Evolutionary conservation across 805 yeast species (phyloP).

Genomic region (Metschnikowia corniflorae): DNA sequence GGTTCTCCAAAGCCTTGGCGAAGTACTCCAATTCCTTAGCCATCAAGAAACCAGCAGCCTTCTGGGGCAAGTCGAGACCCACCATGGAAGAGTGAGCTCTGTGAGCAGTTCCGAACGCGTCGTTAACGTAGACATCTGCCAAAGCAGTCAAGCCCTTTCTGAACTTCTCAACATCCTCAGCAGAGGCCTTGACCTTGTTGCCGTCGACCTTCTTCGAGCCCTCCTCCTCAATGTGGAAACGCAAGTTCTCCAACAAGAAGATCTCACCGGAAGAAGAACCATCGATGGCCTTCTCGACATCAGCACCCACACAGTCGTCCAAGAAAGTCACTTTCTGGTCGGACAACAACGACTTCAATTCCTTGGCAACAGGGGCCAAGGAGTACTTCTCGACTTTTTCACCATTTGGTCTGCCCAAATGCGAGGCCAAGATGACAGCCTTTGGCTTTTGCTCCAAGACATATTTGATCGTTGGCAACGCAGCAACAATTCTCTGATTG

Average conservation of each 20-base stretch:
- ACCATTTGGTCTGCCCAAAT: conserved; percentile 99
- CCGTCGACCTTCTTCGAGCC: conserved; percentile 88
- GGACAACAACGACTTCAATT: conserved; percentile 70
- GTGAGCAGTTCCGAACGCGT: conserved; percentile 95
- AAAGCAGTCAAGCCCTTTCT: conserved; percentile 85
- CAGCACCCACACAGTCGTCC: conserved; percentile 87
- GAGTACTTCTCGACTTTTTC: conserved; percentile 82
- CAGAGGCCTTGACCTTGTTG: conserved; percentile 87
- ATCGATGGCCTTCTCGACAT: conserved; percentile 78
- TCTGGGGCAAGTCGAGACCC: conserved; percentile 90
- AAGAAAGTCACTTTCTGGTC: conserved; percentile 72
- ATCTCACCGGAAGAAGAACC: conserved; percentile 75
- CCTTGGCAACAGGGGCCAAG: conserved; percentile 88
- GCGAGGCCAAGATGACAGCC: conserved; percentile 90
- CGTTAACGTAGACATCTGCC: conserved; percentile 97
- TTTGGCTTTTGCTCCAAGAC: conserved; percentile 89
- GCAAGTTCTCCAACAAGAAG: conserved; percentile 90
- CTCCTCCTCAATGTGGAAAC: conserved; percentile 98
- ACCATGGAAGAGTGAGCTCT: conserved; percentile 99
- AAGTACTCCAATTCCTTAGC: conserved; percentile 96
- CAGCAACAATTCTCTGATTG: conserved; percentile 99
- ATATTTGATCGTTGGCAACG: conserved; percentile 96
- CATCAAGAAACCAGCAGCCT: conserved; percentile 98
- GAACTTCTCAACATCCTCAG: conserved; percentile 80
- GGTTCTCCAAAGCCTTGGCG: conserved; percentile 98